Base-by-base conservation (phyloP, 2,329 filamentous ascomycete genomes). In the Monosporascus sp. region DNA sequence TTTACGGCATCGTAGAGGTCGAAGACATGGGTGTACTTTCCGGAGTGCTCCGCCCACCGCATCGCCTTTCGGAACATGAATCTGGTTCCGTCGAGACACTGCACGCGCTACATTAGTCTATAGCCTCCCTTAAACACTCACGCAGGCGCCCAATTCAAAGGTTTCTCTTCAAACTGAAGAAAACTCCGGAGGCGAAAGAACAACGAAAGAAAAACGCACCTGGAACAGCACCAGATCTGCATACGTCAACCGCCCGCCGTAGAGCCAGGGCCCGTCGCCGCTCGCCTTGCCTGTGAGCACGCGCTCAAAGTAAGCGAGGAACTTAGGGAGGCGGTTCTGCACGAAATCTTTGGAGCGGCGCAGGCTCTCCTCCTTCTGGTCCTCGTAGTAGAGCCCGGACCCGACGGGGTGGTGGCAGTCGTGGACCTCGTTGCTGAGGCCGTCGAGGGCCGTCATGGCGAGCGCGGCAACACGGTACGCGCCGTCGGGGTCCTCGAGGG, bases 221-320 rank as follows among this genome's bases (percentile, higher is more conserved):
- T 91, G 87, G 74, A 87, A 92, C 1, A 91, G 65, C 2, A 88
- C 85, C 48, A 88, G 73, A 65, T 93, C 89, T 16, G 87, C 89
- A 68, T 87, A 89, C 0, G 83, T 88, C 57, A 92, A 60, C 56
- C 73, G 72, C 0, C 75, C 78, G 0, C 84, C 86, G 46, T 89
- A 85, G 0, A 93, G 68, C 76, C 85, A 90, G 24, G 81, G 81
- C 5, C 82, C 74, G 0, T 81, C 80, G 0, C 77, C 75, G 54
- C 77, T 79, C 31, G 79, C 74, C 60, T 85, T 82, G 7, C 77
- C 75, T 58, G 74, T 72, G 5, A 93, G 66, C 19, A 87, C 79
- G 1, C 85, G 74, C 73, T 91, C 81, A 59, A 90, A 88, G 68
- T 88, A 91, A 2, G 71, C 76, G 22, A 92, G 69, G 64, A 85